phyloP scores from a whole-genome alignment of 371 early-diverging fungal species.

The Mucor velutinosus region DNA sequence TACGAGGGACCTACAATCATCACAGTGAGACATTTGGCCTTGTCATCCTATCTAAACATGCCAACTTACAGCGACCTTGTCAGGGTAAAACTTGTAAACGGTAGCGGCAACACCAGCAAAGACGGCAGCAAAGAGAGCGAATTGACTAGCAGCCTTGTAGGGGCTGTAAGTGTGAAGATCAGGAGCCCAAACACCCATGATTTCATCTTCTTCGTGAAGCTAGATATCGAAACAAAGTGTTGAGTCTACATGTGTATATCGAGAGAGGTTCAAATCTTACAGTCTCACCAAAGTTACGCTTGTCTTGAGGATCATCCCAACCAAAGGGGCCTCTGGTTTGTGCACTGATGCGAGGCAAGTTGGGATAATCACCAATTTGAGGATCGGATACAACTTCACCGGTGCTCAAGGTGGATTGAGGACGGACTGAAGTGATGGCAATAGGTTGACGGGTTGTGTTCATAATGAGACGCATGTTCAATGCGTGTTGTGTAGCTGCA shows the following conservation, averaged over 20 bases:
- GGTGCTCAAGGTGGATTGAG: slow-evolving; percentile 51
- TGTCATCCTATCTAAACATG: neutral
- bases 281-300: slow-evolving; percentile 68
- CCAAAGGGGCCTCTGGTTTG: slow-evolving; percentile 61
- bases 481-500: slow-evolving; percentile 40
- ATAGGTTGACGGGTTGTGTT: slow-evolving; percentile 32
- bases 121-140: slow-evolving; percentile 39
- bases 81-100: slow-evolving; percentile 50
- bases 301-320: slow-evolving; percentile 67
- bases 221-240: slow-evolving; percentile 12
- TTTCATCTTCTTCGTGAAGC: slow-evolving; percentile 68
- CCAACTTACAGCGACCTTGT: slow-evolving; percentile 44
- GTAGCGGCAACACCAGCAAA: slow-evolving; percentile 50
- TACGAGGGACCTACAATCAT: slow-evolving; percentile 38
- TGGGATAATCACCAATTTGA: slow-evolving; percentile 70
- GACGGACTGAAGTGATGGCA: slow-evolving; percentile 35
- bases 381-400: slow-evolving; percentile 57
- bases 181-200: slow-evolving; percentile 66
- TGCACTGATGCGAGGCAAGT: slow-evolving; percentile 61
- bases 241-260: neutral
- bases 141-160: slow-evolving; percentile 54
- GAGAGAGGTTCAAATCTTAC: slow-evolving; percentile 27
- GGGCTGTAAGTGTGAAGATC: slow-evolving; percentile 63
- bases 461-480: slow-evolving; percentile 39
- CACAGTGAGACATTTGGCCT: neutral